Conservation (phyloP, 495 filamentous ascomycete genomes). For the Thozetella sp. region DNA sequence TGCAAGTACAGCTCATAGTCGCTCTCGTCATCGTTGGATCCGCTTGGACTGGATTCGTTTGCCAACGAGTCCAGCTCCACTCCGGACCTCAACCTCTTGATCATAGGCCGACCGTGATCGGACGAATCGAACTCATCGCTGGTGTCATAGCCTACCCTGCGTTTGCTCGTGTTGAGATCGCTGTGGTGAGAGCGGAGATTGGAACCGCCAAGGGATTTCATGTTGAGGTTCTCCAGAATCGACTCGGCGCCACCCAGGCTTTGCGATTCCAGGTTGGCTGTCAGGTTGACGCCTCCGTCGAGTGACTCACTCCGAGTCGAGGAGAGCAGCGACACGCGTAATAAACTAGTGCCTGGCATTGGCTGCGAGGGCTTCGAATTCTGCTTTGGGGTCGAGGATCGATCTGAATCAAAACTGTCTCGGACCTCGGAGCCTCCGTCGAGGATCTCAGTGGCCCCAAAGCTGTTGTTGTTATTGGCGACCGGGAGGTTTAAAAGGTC, state of each 20-base stretch:
- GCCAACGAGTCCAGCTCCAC: constrained; percentile 12
- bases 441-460: constrained; percentile 30
- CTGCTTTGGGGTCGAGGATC: constrained; percentile 33
- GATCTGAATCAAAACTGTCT: constrained; percentile 41
- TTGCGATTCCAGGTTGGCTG: constrained; percentile 36
- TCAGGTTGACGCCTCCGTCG: constrained; percentile 35
- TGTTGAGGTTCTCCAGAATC: constrained; percentile 40
- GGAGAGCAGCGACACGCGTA: constrained; percentile 14
- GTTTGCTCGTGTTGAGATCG: constrained; percentile 43
- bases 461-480: constrained; percentile 17
- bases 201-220: constrained; percentile 34
- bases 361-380: constrained; percentile 19
- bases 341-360: background rate
- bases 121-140: constrained; percentile 32
- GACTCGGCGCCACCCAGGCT: constrained; percentile 45
- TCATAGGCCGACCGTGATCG: constrained; percentile 27
- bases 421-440: constrained; percentile 31
- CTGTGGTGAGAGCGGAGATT: constrained; percentile 15
- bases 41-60: constrained; percentile 2
- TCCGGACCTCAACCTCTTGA: constrained; percentile 48
- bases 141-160: constrained; percentile 37
- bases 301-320: constrained; percentile 23
- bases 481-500: constrained; percentile 47
- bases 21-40: constrained; percentile 13
- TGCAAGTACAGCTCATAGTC: constrained; percentile 37